Base-by-base conservation (phyloP, 371 early-diverging fungal species). In the Dentiscutata heterogama region DNA sequence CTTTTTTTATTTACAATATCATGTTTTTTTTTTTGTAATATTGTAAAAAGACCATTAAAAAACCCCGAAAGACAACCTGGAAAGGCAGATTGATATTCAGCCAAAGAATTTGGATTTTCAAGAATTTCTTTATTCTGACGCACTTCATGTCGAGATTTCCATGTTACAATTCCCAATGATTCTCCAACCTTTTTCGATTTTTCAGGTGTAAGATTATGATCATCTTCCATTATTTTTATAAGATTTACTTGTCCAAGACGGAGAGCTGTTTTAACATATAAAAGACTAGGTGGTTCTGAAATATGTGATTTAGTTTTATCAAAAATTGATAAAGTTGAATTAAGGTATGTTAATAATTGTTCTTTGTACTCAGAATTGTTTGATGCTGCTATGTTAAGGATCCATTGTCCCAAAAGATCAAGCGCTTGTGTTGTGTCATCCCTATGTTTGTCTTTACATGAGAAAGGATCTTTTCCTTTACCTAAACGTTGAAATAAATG, bases 11-110 rank as follows among this genome's bases (percentile, higher is more conserved):
- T 18, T 2, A 78, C 18, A 16, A 78, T 18, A 6, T 60, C 25
- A n/a, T 29, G 25, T 29, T 77, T 77, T 63, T 78, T 78, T 64
- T 27, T 60, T 60, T 75, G 39, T 18, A 78, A 31, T 3, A 16
- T 7, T 50, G 46, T 78, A 25, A 78, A 39, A 25, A 78, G 20
- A 20, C 10, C 20, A 64, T 78, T 14, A 20, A 78, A 50, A 64
- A 77, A 64, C 1, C 42, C 16, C 14, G 11, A 2, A 14, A 58
- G 22, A 31, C 18, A 20, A 16, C 1, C 18, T 31, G 20, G n/a
- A 78, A 78, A 78, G 16, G 25, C 46, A 14, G 61, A 5, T 10
- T 27, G 18, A 78, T 77, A 78, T 1, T 63, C 8, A 3, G 63
- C 4, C 6, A 78, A 50, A 46, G 3, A 46, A 42, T 51, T 11